phyloP scores from a whole-genome alignment of 2,329 filamentous ascomycete species.

The Epichloe brachyelytri region DNA sequence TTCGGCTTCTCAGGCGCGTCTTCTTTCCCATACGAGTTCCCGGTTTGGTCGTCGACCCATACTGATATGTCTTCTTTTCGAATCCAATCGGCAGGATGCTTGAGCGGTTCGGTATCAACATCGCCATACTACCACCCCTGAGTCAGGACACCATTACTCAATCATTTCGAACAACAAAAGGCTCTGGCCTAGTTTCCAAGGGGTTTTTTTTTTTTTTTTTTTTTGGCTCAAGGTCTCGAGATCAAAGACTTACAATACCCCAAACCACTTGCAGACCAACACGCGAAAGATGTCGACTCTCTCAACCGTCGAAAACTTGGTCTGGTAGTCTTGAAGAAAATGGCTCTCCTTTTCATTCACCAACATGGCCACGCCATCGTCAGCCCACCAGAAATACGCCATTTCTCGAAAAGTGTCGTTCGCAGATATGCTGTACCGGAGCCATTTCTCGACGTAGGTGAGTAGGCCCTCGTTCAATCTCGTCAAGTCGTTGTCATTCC shows the following conservation, averaged over 20 bases:
- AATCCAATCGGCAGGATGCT: constrained; percentile 12
- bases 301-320: constrained; percentile 11
- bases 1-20: neutral
- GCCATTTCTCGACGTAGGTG: constrained; percentile 12
- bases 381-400: constrained; percentile 15
- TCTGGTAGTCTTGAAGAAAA: constrained; percentile 8
- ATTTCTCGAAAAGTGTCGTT: constrained; percentile 7
- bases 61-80: constrained; percentile 8
- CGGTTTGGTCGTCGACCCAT: constrained; percentile 11
- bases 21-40: constrained; percentile 7
- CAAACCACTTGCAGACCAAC: constrained; percentile 12
- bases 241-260: constrained; percentile 11
- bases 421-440: constrained; percentile 6
- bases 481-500: constrained; percentile 7
- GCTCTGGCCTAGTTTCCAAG: too few relatives aligned
- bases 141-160: neutral
- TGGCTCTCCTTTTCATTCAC: constrained; percentile 10
- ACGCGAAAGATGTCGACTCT: constrained; percentile 13
- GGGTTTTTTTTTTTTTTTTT: too few relatives aligned
- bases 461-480: constrained; percentile 10
- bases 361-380: constrained; percentile 10
- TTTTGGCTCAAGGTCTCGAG: neutral
- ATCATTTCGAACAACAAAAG: too few relatives aligned
- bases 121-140: constrained; percentile 10
- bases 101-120: constrained; percentile 13